Base-by-base conservation (phyloP, 495 filamentous ascomycete genomes). In the Lichenothelia convexa region DNA sequence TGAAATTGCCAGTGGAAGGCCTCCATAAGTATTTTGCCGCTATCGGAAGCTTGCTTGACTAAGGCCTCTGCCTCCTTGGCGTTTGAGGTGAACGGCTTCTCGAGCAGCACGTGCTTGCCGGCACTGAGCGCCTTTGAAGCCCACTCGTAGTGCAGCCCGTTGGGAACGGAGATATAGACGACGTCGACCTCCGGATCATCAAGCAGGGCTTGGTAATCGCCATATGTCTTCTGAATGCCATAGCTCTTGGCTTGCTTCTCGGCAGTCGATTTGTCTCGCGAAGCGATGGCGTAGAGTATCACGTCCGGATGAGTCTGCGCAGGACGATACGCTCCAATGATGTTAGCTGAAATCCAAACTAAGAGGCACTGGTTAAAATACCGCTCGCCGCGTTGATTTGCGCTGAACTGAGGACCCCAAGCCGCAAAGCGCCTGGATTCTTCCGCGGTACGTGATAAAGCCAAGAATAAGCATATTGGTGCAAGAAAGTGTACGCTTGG, bases 291-390 rank as follows among this genome's bases (percentile, higher is more conserved):
- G 1, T 59, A 58, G 22, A 81, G 40, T 16, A 72, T 57, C 20
- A 75, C 67, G 31, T 73, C 72, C 0, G 72, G 58, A 43, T 78
- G 73, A 5, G 58, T 57, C 34, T 55, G 63, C 5, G 73, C 70
- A 0, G 74, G 69, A n/a, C 36, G 43, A 23, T 77, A 68, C 8
- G 79, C 36, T 7, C 69, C 55, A 1, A 49, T n/a, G 1, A 68
- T 64, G 5, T 71, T 75, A 35, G n/a, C n/a, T n/a, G n/a, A n/a
- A n/a, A n/a, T n/a, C n/a, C n/a, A n/a, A n/a, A n/a, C n/a, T n/a
- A n/a, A n/a, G n/a, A n/a, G n/a, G n/a, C n/a, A n/a, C n/a, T n/a
- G n/a, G n/a, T n/a, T n/a, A n/a, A n/a, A n/a, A n/a, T n/a, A n/a
- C n/a, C n/a, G n/a, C n/a, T n/a, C n/a, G n/a, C n/a, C n/a, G n/a